phyloP scores from a whole-genome alignment of 2,329 filamentous ascomycete genomes.

The Gremmenia infestans region DNA sequence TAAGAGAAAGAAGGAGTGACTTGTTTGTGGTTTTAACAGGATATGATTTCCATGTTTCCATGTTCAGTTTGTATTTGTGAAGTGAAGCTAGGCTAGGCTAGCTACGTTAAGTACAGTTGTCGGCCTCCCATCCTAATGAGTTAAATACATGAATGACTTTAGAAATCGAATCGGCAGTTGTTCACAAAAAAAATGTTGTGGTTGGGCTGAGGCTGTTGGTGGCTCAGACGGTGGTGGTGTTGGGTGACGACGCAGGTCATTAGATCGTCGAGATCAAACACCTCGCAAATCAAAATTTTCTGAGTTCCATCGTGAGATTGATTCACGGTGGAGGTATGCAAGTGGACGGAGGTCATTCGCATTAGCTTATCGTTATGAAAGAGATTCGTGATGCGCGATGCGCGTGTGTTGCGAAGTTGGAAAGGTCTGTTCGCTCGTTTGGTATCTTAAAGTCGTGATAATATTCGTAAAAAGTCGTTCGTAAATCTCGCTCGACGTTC shows the following conservation, averaged over 20 bases:
- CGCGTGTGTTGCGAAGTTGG: background rate
- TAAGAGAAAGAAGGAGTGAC: background rate
- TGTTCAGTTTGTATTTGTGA: background rate
- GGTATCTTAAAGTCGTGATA: background rate
- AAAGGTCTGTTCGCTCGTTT: background rate
- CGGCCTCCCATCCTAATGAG: background rate
- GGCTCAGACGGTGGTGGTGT: background rate
- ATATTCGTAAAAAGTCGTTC: background rate
- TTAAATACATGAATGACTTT: background rate
- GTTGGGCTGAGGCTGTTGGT: background rate
- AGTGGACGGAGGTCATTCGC: background rate
- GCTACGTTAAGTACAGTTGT: background rate
- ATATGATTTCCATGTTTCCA: background rate
- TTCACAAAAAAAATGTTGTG: background rate
- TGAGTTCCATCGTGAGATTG: background rate
- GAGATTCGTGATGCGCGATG: background rate
- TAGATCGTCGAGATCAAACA: background rate
- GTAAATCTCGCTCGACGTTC: background rate
- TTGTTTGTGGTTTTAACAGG: background rate
- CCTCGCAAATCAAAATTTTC: background rate
- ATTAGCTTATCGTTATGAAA: background rate
- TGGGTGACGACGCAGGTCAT: background rate
- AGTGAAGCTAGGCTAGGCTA: background rate
- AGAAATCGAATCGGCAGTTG: background rate
- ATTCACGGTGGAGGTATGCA: background rate